These are phyloP conservation scores for Solanum peruvianum DNA, from an alignment of 257 asterid genomes.

Conservation along the genomic window DNA sequence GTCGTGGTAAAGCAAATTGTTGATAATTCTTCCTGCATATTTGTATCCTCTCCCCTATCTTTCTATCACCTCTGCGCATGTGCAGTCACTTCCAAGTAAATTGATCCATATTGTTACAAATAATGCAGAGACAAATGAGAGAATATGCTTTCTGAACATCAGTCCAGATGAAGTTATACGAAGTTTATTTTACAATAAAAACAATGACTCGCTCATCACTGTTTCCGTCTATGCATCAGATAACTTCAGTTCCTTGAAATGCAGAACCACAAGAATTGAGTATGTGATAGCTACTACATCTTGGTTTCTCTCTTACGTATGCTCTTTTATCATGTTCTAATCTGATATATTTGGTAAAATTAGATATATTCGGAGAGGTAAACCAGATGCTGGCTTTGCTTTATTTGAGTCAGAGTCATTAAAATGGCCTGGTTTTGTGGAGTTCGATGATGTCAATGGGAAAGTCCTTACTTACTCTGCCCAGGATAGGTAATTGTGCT, in stretches of 20 bases:
- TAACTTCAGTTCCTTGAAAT: conserved; percentile 81
- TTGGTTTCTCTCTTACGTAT: background rate
- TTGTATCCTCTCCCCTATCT: background rate
- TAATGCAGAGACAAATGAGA: conserved; percentile 32
- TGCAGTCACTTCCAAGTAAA: background rate
- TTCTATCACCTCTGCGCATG: background rate
- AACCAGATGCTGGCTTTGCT: conserved; percentile 95
- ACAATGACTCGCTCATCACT: conserved; percentile 92
- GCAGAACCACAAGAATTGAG: conserved; percentile 98
- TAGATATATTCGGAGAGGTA: conserved; percentile 88
- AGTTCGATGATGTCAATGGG: conserved; percentile 96
- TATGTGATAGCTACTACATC: conserved; percentile 23
- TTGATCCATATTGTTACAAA: background rate
- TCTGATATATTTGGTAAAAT: background rate
- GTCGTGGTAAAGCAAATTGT: conserved; percentile 53
- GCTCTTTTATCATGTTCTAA: background rate
- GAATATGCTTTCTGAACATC: conserved; percentile 93
- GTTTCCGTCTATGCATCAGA: conserved; percentile 98
- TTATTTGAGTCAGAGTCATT: conserved; percentile 91
- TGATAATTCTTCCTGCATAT: background rate
- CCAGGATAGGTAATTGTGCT: conserved; percentile 56
- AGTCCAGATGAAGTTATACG: conserved; percentile 97
- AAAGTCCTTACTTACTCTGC: conserved; percentile 96
- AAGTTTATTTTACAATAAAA: conserved; percentile 92
- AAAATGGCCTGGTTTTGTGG: conserved; percentile 99